These are phyloP conservation scores for Cairneyella variabilis DNA, from an alignment of 495 filamentous ascomycete species.

Conservation along the genomic window DNA sequence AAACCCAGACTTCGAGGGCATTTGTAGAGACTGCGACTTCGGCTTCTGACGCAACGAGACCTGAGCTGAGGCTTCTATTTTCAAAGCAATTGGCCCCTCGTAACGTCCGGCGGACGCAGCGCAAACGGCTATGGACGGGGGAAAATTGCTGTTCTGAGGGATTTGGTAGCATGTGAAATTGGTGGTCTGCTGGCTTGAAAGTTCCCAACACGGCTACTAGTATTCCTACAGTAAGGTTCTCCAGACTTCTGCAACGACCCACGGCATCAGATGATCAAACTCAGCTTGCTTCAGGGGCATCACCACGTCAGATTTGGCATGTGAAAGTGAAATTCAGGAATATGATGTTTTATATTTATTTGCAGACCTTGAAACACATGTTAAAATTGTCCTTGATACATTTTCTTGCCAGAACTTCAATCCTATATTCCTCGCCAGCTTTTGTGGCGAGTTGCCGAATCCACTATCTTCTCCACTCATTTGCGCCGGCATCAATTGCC, in stretches of 20 bases:
- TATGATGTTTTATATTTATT: background rate
- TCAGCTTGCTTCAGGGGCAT: background rate
- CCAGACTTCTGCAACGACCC: slow-evolving; percentile 3
- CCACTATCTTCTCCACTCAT: too few species aligned
- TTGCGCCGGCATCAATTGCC: too few species aligned
- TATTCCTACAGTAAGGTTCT: too few species aligned
- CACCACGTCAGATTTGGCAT: background rate
- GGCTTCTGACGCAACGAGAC: background rate
- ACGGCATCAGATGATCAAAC: slow-evolving; percentile 3
- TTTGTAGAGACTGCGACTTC: slow-evolving; percentile 5
- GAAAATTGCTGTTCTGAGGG: background rate
- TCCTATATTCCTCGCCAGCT: background rate
- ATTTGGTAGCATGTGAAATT: background rate
- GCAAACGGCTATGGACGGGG: background rate
- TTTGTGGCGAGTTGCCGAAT: too few species aligned
- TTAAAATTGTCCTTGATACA: background rate
- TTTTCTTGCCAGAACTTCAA: background rate
- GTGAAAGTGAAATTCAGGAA: slow-evolving; percentile 4
- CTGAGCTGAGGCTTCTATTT: background rate
- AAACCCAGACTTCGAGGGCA: too few species aligned
- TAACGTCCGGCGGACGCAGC: background rate
- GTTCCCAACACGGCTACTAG: too few species aligned
- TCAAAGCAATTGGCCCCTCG: background rate
- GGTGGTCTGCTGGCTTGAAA: background rate
- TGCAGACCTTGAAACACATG: background rate